These are phyloP conservation scores for Sporothrix brunneoviolacea DNA, from an alignment of 2,329 filamentous ascomycete genomes.

Conservation along the genomic window DNA sequence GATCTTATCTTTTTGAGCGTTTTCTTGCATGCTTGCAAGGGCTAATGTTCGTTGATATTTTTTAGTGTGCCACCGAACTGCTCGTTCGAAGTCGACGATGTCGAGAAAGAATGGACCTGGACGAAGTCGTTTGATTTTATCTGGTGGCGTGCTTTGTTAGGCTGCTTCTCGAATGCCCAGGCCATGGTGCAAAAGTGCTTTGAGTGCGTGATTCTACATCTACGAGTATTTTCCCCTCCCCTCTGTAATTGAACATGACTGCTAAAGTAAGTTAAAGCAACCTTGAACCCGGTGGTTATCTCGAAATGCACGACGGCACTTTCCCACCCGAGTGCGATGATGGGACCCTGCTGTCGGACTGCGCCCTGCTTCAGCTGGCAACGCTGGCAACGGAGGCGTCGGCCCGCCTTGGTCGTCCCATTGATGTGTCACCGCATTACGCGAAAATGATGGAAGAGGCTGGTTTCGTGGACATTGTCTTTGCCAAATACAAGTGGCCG, in stretches of 20 bases:
- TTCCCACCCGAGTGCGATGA: slow-evolving; percentile 19
- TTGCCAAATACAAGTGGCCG: slow-evolving; percentile 23
- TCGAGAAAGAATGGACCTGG: slow-evolving; percentile 22
- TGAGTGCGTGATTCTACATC: slow-evolving; percentile 7
- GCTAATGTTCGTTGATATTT: not conserved
- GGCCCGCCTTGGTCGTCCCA: slow-evolving; percentile 15
- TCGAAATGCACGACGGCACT: slow-evolving; percentile 20
- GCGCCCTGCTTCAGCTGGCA: slow-evolving; percentile 7
- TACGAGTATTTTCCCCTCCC: not conserved
- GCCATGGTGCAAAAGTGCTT: slow-evolving; percentile 17
- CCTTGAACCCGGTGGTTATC: slow-evolving; percentile 21
- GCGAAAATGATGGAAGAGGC: slow-evolving; percentile 21
- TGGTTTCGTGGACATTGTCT: slow-evolving; percentile 24
- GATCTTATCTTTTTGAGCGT: not conserved
- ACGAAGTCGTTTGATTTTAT: slow-evolving; percentile 20
- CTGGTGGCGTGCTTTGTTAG: slow-evolving; percentile 18
- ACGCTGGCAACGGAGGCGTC: slow-evolving; percentile 13
- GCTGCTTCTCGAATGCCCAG: slow-evolving; percentile 18
- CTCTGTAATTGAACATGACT: not conserved
- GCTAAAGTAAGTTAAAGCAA: slow-evolving; percentile 7
- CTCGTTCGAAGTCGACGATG: slow-evolving; percentile 19
- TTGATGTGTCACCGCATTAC: slow-evolving; percentile 17
- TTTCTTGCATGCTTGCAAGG: not conserved
- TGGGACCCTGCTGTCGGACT: slow-evolving; percentile 15
- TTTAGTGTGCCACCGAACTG: slow-evolving; percentile 15